A percentile compares a stretch with the other conserved stretches of the same genome.
Evolutionary conservation across 2,329 filamentous ascomycete genomes (phyloP).

Genomic region (Colletotrichum lini): DNA sequence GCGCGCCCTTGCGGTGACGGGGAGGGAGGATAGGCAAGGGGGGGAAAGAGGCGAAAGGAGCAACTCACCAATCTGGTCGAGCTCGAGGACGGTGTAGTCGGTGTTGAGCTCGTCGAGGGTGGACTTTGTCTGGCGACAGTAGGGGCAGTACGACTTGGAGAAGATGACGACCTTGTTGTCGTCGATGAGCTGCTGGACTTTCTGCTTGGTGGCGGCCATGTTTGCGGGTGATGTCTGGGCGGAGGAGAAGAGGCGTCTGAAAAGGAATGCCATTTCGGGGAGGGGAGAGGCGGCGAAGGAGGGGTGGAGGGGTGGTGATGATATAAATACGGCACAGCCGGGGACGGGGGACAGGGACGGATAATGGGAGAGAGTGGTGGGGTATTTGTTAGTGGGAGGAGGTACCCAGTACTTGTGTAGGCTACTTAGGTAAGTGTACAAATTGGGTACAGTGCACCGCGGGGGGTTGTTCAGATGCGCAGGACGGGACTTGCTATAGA

Average conservation of each 20-base stretch:
- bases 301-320: constrained; percentile 17
- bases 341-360: not conserved
- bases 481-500: not conserved
- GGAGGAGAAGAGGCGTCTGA: constrained; percentile 77
- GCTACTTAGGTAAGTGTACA: too few species aligned
- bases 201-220: constrained; percentile 87
- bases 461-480: not conserved
- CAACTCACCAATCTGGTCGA: constrained; percentile 85
- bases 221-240: constrained; percentile 66
- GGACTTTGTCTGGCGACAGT: constrained; percentile 86
- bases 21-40: not conserved
- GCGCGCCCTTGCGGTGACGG: not conserved
- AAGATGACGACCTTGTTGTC: constrained; percentile 95
- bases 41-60: not conserved
- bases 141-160: constrained; percentile 96
- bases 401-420: too few species aligned
- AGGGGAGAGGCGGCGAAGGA: not conserved
- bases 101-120: constrained; percentile 79
- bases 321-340: constrained; percentile 9
- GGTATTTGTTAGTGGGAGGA: constrained; percentile 16
- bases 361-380: not conserved
- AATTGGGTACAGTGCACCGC: not conserved
- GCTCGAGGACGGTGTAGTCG: constrained; percentile 82
- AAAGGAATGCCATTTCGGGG: constrained; percentile 73
- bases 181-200: constrained; percentile 89